A percentile compares a stretch with the other conserved stretches of the same genome.
These are phyloP conservation scores for Caulochytrium protostelioides DNA, from an alignment of 371 early-diverging fungal genomes.

Conservation along the genomic window DNA sequence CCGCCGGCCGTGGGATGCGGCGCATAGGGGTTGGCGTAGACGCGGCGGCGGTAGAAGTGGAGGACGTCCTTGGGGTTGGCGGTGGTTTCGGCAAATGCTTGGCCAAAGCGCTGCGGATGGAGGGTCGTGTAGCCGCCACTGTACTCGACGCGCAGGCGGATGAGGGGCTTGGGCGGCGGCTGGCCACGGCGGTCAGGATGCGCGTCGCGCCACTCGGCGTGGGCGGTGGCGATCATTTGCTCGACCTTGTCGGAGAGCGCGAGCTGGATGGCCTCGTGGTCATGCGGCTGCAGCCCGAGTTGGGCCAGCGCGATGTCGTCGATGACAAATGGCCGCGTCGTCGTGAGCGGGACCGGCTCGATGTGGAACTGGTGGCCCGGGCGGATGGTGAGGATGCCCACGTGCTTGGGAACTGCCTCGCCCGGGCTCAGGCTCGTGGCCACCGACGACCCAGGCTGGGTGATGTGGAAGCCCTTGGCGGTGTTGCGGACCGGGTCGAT, in stretches of 20 bases:
- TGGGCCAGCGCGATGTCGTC: constrained; percentile 39
- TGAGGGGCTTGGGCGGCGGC: constrained; percentile 40
- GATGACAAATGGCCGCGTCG: constrained; percentile 77
- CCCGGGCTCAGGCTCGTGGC: constrained; percentile 85
- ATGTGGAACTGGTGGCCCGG: constrained; percentile 37
- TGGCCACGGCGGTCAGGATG: constrained; percentile 6
- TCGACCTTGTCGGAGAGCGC: constrained; percentile 34
- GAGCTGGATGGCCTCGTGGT: constrained; percentile 9
- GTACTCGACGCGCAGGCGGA: constrained; percentile 69
- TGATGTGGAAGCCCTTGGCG: constrained; percentile 45
- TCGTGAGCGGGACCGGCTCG: constrained; percentile 47
- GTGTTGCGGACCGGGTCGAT: constrained; percentile 46
- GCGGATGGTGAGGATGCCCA: constrained; percentile 14
- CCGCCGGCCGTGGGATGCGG: not conserved
- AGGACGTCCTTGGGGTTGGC: constrained; percentile 92
- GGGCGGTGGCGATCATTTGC: constrained; percentile 40
- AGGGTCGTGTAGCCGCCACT: constrained; percentile 52
- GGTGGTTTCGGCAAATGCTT: constrained; percentile 52
- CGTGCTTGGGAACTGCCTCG: constrained; percentile 66
- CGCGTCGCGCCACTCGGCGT: constrained; percentile 28
- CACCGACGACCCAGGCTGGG: constrained; percentile 93
- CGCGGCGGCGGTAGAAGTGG: constrained; percentile 40
- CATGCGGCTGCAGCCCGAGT: constrained; percentile 13
- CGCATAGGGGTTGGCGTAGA: too few relatives aligned
- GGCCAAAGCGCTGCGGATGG: constrained; percentile 67